A percentile compares a stretch with the other conserved stretches of the same genome.
These are phyloP conservation scores for Corynascus novoguineensis DNA, from an alignment of 495 filamentous ascomycete species.

Conservation along the genomic window DNA sequence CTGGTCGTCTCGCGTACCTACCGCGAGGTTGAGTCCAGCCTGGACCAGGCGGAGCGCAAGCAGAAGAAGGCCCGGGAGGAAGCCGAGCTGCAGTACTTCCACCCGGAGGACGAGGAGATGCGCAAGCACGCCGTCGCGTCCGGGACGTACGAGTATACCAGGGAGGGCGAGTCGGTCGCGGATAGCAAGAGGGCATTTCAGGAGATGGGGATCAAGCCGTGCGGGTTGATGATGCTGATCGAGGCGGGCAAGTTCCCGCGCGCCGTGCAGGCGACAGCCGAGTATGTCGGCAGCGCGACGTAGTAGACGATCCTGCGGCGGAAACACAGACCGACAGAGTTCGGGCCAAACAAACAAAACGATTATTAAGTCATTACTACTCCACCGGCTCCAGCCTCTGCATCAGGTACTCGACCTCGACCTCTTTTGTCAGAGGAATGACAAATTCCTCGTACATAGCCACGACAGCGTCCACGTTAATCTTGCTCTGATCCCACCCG, in stretches of 20 bases:
- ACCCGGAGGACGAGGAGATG: conserved; percentile 92
- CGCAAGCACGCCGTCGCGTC: conserved; percentile 62
- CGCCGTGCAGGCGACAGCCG: conserved; percentile 63
- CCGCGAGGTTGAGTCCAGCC: conserved; percentile 72
- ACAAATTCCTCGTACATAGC: conserved; percentile 93
- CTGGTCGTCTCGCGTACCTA: conserved; percentile 87
- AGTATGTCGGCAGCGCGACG: conserved; percentile 56
- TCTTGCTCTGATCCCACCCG: conserved; percentile 52
- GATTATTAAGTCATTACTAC: conserved; percentile 17
- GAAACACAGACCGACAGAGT: conserved; percentile 18
- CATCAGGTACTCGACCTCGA: conserved; percentile 97
- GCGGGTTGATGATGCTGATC: conserved; percentile 73
- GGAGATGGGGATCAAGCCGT: conserved; percentile 80
- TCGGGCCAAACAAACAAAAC: conserved; percentile 10
- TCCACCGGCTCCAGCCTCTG: conserved; percentile 60
- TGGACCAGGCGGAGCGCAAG: conserved; percentile 63
- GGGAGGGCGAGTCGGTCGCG: conserved; percentile 69
- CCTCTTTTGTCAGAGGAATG: conserved; percentile 93
- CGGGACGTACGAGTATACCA: conserved; percentile 68
- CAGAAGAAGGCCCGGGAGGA: conserved; percentile 71
- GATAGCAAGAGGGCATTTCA: conserved; percentile 94
- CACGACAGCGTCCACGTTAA: conserved; percentile 88
- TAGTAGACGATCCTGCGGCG: conserved; percentile 9
- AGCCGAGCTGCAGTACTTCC: conserved; percentile 71
- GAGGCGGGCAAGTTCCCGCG: conserved; percentile 61